Conservation (phyloP, 257 asterid genomes). For the Solanum microdontum region DNA sequence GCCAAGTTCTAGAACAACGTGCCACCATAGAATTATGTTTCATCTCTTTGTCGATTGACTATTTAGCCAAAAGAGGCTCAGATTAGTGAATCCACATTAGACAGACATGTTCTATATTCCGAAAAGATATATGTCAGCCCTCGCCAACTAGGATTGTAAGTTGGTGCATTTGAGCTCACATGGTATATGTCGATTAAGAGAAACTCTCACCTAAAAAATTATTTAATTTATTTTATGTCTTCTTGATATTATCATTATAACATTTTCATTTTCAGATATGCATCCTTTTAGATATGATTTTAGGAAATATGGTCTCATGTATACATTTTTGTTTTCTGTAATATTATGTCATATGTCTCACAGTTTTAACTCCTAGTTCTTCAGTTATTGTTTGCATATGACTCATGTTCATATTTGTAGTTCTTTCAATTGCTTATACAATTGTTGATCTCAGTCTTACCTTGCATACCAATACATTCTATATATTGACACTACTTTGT, state of each 20-base stretch:
- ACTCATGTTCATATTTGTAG: background rate
- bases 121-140: background rate
- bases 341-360: background rate
- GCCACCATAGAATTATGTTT: background rate
- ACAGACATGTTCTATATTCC: background rate
- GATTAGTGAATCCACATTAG: background rate
- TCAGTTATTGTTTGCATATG: background rate
- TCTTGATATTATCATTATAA: background rate
- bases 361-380: background rate
- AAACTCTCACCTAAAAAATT: background rate
- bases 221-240: background rate
- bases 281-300: background rate
- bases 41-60: background rate
- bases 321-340: background rate
- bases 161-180: background rate
- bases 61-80: background rate
- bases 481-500: background rate
- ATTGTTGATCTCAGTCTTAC: too few relatives aligned
- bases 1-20: background rate
- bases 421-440: background rate
- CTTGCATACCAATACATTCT: too few relatives aligned
- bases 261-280: too few relatives aligned
- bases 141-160: background rate
- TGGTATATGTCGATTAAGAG: too few relatives aligned
- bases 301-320: background rate